Conservation (phyloP, 345 rosid genomes). For the Viola odorata region DNA sequence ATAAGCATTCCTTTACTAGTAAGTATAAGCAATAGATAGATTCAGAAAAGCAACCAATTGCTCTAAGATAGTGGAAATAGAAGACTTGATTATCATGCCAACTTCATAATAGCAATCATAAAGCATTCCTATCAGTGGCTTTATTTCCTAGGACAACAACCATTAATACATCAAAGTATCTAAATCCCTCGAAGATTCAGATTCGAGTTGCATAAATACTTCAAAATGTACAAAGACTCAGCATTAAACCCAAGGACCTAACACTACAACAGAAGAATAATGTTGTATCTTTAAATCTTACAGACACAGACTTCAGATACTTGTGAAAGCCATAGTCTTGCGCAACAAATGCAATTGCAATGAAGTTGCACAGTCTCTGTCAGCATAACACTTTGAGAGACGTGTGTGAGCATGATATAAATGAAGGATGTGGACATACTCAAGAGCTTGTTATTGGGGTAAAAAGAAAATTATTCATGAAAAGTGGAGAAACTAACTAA, state of each 20-base stretch:
- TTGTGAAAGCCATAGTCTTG: too few relatives aligned
- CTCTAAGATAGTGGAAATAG: not conserved
- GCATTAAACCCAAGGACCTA: not conserved
- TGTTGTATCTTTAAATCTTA: not conserved
- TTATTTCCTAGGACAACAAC: not conserved
- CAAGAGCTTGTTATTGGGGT: conserved; percentile 17
- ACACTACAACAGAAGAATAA: not conserved
- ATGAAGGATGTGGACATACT: conserved; percentile 9
- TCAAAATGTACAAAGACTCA: not conserved
- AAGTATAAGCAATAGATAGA: too few relatives aligned
- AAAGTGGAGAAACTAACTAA: conserved; percentile 4
- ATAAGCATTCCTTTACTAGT: too few relatives aligned
- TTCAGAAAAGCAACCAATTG: not conserved
- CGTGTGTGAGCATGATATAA: not conserved
- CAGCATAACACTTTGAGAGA: too few relatives aligned
- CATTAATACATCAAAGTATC: not conserved
- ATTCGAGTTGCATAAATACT: not conserved
- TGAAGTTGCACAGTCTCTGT: too few relatives aligned
- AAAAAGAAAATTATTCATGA: conserved; percentile 4
- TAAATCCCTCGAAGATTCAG: not conserved
- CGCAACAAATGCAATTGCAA: too few relatives aligned
- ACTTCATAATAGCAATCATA: not conserved
- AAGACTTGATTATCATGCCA: not conserved
- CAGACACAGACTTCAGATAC: not conserved
- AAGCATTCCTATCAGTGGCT: not conserved